Evolutionary conservation across 2,329 filamentous ascomycete species (phyloP).

Genomic region (Diatrype stigma): DNA sequence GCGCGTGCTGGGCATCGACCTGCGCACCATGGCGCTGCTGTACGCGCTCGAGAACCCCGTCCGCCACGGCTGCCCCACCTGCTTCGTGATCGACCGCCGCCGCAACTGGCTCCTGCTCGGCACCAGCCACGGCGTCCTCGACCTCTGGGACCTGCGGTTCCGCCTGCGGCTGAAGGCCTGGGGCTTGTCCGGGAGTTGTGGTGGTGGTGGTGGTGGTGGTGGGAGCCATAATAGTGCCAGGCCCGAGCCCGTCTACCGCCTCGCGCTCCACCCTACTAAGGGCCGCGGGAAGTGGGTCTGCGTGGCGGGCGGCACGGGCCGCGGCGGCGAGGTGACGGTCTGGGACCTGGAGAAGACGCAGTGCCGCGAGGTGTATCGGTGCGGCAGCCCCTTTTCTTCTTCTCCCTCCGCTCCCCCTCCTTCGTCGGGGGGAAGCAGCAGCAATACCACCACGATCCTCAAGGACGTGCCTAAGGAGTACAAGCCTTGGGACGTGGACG

Average conservation of each 20-base stretch:
- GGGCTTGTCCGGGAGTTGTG: slow-evolving; percentile 76
- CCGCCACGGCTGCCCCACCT: slow-evolving; percentile 86
- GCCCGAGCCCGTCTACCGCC: slow-evolving; percentile 62
- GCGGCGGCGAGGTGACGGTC: slow-evolving; percentile 85
- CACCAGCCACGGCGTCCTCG: slow-evolving; percentile 87
- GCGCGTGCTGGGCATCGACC: slow-evolving; percentile 76
- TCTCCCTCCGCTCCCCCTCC: not conserved
- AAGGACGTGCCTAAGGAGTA: slow-evolving; percentile 64
- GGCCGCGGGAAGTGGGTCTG: slow-evolving; percentile 81
- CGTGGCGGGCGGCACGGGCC: slow-evolving; percentile 79
- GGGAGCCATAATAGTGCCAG: not conserved
- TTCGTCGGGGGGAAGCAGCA: not conserved
- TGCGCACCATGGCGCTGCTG: slow-evolving; percentile 78
- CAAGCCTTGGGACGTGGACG: slow-evolving; percentile 83
- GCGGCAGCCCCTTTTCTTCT: not conserved
- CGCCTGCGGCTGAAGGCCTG: slow-evolving; percentile 81
- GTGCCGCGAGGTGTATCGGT: slow-evolving; percentile 82
- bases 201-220: not conserved
- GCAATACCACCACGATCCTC: slow-evolving; percentile 36
- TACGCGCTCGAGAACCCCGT: slow-evolving; percentile 83
- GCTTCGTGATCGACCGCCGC: slow-evolving; percentile 81
- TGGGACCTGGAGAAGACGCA: slow-evolving; percentile 92
- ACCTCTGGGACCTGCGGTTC: slow-evolving; percentile 97
- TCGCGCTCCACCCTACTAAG: slow-evolving; percentile 73
- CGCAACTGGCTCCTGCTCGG: slow-evolving; percentile 89